phyloP scores from a whole-genome alignment of 139 green algal genomes.

The Closterium sp. region DNA sequence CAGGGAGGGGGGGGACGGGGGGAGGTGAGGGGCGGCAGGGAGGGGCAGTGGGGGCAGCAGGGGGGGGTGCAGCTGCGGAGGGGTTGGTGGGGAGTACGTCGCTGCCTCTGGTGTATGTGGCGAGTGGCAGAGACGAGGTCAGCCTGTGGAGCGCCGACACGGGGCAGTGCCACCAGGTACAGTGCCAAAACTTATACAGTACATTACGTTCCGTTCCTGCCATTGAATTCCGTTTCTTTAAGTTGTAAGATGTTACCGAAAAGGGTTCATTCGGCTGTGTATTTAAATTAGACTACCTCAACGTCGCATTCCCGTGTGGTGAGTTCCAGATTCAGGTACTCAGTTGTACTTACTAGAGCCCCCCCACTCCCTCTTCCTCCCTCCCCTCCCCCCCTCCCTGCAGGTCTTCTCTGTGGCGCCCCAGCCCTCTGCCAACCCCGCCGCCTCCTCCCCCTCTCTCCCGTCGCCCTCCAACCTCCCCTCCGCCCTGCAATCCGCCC shows the following conservation, averaged over 20 bases:
- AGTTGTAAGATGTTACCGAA: no score
- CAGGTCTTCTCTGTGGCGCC: background rate
- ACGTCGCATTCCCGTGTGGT: no score
- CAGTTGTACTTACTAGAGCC: no score
- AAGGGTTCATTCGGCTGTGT: no score
- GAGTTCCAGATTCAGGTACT: no score
- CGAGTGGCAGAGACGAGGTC: constrained; percentile 42
- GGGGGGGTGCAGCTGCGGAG: background rate
- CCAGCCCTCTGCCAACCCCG: background rate
- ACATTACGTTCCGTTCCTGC: no score
- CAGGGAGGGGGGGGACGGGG: background rate
- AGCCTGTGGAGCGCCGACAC: constrained; percentile 40
- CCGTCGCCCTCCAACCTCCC: background rate
- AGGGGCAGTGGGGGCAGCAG: background rate
- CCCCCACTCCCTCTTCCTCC: background rate
- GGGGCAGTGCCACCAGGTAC: constrained; percentile 36
- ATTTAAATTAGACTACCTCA: no score
- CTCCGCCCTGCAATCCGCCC: background rate
- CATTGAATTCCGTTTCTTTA: no score
- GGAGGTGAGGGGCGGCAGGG: no score
- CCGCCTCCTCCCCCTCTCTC: background rate
- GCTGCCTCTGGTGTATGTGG: constrained; percentile 42
- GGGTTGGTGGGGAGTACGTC: background rate
- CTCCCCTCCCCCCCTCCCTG: background rate
- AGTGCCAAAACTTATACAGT: background rate